phyloP scores from a whole-genome alignment of 192 early-diverging fungal species.

The Allomyces macrogynus region DNA sequence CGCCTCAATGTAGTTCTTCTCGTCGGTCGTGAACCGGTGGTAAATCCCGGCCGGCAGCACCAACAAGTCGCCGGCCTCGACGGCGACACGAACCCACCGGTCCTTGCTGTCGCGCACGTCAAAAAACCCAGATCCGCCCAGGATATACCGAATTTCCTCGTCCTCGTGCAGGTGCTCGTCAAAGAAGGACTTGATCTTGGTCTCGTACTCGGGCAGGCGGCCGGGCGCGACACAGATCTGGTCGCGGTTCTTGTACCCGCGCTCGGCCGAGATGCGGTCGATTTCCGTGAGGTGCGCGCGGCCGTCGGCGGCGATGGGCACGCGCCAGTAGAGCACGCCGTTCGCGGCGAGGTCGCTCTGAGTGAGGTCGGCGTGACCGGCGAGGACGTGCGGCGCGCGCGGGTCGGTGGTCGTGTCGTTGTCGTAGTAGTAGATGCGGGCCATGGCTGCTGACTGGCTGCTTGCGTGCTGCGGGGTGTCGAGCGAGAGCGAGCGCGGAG shows the following conservation, averaged over 20 bases:
- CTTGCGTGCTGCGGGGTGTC: no score
- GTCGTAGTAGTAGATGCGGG: slow-evolving; percentile 39
- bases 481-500: no score
- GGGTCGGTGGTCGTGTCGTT: slow-evolving; percentile 38
- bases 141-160: slow-evolving; percentile 86
- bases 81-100: slow-evolving; percentile 71
- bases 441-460: not conserved
- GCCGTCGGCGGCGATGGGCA: slow-evolving; percentile 27
- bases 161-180: slow-evolving; percentile 90
- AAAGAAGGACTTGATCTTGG: slow-evolving; percentile 82
- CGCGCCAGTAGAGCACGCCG: slow-evolving; percentile 54
- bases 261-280: slow-evolving; percentile 44
- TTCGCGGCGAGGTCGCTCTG: slow-evolving; percentile 38
- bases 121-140: slow-evolving; percentile 86
- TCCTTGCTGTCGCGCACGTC: slow-evolving; percentile 47
- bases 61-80: slow-evolving; percentile 56
- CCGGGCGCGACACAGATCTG: slow-evolving; percentile 63
- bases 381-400: slow-evolving; percentile 59
- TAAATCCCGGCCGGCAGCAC: slow-evolving; percentile 88
- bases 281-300: slow-evolving; percentile 33
- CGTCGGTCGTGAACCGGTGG: slow-evolving; percentile 86
- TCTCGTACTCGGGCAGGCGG: slow-evolving; percentile 70
- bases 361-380: slow-evolving; percentile 34
- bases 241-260: slow-evolving; percentile 84
- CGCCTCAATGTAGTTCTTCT: slow-evolving; percentile 62